These are phyloP conservation scores for Epicoccum nigrum DNA, from an alignment of 2,329 filamentous ascomycete species.

Conservation along the genomic window DNA sequence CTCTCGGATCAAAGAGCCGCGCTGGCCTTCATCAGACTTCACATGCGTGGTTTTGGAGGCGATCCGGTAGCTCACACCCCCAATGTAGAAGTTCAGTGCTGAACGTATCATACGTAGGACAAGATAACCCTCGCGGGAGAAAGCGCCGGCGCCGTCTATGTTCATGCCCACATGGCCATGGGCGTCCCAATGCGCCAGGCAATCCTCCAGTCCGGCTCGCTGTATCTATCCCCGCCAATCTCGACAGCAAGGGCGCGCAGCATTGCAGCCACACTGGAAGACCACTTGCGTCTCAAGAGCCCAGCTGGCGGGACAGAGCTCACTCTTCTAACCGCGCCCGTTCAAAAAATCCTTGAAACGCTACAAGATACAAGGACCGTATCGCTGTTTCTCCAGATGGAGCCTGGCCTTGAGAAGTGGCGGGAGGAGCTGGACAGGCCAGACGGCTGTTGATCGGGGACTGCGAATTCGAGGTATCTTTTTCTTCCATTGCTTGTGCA, in stretches of 20 bases:
- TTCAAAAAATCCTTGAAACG: too few relatives aligned
- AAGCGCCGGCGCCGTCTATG: neutral
- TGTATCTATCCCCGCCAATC: neutral
- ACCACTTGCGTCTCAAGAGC: too few relatives aligned
- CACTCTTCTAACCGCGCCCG: too few relatives aligned
- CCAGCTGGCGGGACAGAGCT: too few relatives aligned
- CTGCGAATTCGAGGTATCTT: neutral
- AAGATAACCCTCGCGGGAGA: neutral
- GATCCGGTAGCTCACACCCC: neutral
- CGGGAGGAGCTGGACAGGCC: neutral
- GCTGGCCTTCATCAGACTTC: neutral
- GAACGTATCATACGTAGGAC: neutral
- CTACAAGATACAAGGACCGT: too few relatives aligned
- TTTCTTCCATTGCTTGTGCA: too few relatives aligned
- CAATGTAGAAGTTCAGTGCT: neutral
- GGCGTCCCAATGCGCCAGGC: neutral
- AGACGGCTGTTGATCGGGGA: neutral
- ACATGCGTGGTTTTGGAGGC: neutral
- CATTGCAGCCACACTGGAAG: too few relatives aligned
- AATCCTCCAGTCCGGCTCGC: neutral
- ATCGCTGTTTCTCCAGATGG: neutral
- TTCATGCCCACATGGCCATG: neutral
- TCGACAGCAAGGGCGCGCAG: neutral
- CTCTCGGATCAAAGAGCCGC: neutral
- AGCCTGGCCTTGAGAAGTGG: neutral